Evolutionary conservation across 805 yeast species (phyloP).

Genomic region (Grigorovia yakushimaensis): DNA sequence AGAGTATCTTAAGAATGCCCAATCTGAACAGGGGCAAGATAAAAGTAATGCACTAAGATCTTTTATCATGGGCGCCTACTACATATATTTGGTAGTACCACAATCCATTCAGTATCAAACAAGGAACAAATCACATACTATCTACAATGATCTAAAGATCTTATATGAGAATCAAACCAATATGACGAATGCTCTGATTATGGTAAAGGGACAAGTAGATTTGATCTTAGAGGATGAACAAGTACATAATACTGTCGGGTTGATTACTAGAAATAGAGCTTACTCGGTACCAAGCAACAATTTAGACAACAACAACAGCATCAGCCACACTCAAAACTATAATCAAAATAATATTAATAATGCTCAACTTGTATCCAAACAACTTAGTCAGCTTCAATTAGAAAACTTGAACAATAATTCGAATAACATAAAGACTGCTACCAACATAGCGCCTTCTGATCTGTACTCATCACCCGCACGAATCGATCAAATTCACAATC

Average conservation of each 20-base stretch:
- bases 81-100: slow-evolving; percentile 31
- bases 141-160: slow-evolving; percentile 30
- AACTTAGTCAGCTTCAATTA: too few relatives aligned
- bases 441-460: too few relatives aligned
- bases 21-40: slow-evolving; percentile 6
- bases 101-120: slow-evolving; percentile 33
- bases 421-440: too few relatives aligned
- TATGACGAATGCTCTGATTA: slow-evolving; percentile 32
- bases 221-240: slow-evolving; percentile 19
- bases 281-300: slow-evolving; percentile 23
- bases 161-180: slow-evolving; percentile 30
- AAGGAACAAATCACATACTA: slow-evolving; percentile 31
- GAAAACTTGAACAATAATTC: not conserved
- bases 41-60: slow-evolving; percentile 24
- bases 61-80: slow-evolving; percentile 31
- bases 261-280: slow-evolving; percentile 24
- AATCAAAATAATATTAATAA: not conserved
- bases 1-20: slow-evolving; percentile 19
- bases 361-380: not conserved
- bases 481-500: too few relatives aligned
- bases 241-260: slow-evolving; percentile 7
- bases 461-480: too few relatives aligned
- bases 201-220: slow-evolving; percentile 28
- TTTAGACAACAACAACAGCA: not conserved
- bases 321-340: not conserved